Conservation (phyloP, 2,329 filamentous ascomycete genomes). For the Pseudophaeomoniella oleicola region DNA sequence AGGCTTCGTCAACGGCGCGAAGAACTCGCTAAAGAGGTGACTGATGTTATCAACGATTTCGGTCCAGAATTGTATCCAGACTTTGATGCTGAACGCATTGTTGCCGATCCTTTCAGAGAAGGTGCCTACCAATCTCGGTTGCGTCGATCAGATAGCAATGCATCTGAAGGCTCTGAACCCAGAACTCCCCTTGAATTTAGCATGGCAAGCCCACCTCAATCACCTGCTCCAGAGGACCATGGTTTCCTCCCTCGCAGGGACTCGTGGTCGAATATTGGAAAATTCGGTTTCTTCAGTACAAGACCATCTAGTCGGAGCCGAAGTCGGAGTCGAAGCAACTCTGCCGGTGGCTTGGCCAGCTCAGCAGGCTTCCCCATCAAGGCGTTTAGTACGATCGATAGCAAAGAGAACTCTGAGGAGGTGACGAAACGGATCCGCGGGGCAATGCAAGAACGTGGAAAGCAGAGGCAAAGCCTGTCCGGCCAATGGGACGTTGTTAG, state of each 20-base stretch:
- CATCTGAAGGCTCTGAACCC: conserved; percentile 2
- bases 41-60: conserved; percentile 83
- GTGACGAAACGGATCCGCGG: conserved; percentile 71
- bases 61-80: conserved; percentile 96
- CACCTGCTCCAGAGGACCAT: conserved; percentile 11
- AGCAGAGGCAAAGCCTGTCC: conserved; percentile 32
- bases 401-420: conserved; percentile 61
- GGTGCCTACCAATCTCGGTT: conserved; percentile 13
- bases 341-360: conserved; percentile 47
- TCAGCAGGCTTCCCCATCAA: conserved; percentile 51
- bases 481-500: background rate
- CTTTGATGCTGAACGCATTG: conserved; percentile 63
- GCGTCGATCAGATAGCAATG: conserved; percentile 6
- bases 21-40: conserved; percentile 67
- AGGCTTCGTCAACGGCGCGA: conserved; percentile 60
- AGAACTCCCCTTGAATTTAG: conserved; percentile 12
- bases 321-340: conserved; percentile 56
- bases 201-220: conserved; percentile 10
- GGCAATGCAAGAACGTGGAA: conserved; percentile 68
- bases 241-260: conserved; percentile 64
- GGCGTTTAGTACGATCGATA: conserved; percentile 52
- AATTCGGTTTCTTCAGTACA: conserved; percentile 80
- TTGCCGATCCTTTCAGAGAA: conserved; percentile 37
- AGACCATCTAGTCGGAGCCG: conserved; percentile 65
- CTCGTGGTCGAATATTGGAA: conserved; percentile 79